phyloP scores from a whole-genome alignment of 331 rosid genomes.

The Prunus yedoensis region DNA sequence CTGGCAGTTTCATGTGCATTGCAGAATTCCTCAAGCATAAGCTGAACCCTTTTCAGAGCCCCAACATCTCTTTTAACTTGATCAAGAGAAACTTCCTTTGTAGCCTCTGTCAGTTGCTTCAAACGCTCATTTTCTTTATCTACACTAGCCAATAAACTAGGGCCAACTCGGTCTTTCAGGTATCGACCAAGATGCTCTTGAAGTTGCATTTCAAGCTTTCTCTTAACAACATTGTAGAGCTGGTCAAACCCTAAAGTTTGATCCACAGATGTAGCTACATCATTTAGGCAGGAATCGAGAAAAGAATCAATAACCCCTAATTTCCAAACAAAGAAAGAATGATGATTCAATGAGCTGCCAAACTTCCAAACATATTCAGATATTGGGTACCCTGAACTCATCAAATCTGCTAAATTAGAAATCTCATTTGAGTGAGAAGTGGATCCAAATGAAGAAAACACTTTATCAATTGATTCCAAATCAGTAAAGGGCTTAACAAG shows the following conservation, averaged over 20 bases:
- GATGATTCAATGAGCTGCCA: constrained; percentile 55
- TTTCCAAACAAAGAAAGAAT: constrained; percentile 92
- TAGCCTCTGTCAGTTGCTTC: constrained; percentile 62
- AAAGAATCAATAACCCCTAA: constrained; percentile 77
- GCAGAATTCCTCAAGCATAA: constrained; percentile 88
- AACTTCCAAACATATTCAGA: constrained; percentile 83
- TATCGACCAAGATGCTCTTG: constrained; percentile 65
- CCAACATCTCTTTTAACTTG: constrained; percentile 54
- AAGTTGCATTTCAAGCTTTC: constrained; percentile 85
- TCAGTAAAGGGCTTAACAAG: constrained; percentile 75
- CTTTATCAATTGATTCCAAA: constrained; percentile 67
- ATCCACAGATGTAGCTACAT: constrained; percentile 78
- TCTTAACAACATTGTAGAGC: constrained; percentile 70
- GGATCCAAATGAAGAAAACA: constrained; percentile 50
- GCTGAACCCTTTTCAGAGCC: constrained; percentile 56
- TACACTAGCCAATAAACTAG: constrained; percentile 64
- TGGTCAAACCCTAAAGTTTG: constrained; percentile 89
- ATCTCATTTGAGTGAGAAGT: constrained; percentile 41
- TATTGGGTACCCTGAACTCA: constrained; percentile 76
- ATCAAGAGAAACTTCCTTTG: constrained; percentile 49
- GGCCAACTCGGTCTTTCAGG: constrained; percentile 72
- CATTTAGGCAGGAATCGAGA: constrained; percentile 84
- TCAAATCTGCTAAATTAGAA: constrained; percentile 53
- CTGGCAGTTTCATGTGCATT: constrained; percentile 92
- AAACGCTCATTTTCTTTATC: constrained; percentile 71